These are phyloP conservation scores for Moricandia moricandioides DNA, from an alignment of 345 rosid species.

Conservation along the genomic window DNA sequence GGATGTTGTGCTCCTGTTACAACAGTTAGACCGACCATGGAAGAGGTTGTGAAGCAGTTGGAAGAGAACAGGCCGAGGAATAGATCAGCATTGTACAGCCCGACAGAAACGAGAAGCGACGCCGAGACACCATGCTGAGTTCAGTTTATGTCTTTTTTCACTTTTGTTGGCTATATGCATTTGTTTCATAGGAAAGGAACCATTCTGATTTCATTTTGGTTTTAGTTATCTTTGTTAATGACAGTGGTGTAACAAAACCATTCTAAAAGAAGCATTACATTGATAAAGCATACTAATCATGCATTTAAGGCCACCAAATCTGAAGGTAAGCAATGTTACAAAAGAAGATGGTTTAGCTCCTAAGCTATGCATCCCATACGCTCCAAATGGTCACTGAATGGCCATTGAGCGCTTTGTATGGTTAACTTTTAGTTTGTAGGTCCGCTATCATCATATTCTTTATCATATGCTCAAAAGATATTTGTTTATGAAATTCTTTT, in stretches of 20 bases:
- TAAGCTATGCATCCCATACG: too few species aligned
- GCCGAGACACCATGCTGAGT: conserved; percentile 75
- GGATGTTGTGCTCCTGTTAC: conserved; percentile 98
- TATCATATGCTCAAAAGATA: too few species aligned
- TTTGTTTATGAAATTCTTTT: too few species aligned
- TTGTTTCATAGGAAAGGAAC: too few species aligned
- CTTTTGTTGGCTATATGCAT: too few species aligned
- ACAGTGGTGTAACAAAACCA: background rate
- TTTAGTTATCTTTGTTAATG: background rate
- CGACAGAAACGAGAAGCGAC: conserved; percentile 82
- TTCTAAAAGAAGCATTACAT: background rate
- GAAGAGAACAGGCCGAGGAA: conserved; percentile 97
- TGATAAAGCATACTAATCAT: background rate
- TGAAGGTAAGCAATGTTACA: too few species aligned
- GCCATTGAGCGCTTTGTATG: too few species aligned
- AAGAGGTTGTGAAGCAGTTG: conserved; percentile 92
- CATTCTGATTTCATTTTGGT: conserved; percentile 42
- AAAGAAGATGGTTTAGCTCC: too few species aligned
- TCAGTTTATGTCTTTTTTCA: background rate
- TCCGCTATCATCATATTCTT: too few species aligned
- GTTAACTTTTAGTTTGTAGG: too few species aligned
- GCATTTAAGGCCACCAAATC: too few species aligned
- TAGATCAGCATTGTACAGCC: conserved; percentile 92
- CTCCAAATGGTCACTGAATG: too few species aligned
- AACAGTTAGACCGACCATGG: conserved; percentile 87